Conservation (phyloP, 1,284 basidiomycete genomes). For the Vanrija pseudolonga region DNA sequence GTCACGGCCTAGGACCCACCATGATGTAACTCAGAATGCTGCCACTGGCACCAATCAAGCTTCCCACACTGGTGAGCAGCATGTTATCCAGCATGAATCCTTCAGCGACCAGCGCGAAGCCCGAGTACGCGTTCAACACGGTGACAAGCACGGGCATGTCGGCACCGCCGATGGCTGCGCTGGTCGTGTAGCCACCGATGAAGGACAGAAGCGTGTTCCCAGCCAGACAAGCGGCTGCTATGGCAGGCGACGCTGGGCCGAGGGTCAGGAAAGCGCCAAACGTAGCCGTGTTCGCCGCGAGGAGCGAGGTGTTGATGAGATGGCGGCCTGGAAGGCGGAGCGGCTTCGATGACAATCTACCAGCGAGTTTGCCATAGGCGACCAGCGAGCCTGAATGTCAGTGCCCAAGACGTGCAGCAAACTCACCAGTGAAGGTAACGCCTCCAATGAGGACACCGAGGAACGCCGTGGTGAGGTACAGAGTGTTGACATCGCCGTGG, state of each 20-base stretch:
- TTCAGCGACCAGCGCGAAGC: constrained; percentile 88
- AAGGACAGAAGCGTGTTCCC: constrained; percentile 70
- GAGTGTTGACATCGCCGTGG: constrained; percentile 48
- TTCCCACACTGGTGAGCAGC: constrained; percentile 71
- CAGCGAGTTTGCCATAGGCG: constrained; percentile 80
- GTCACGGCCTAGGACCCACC: constrained; percentile 52
- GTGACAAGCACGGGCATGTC: constrained; percentile 89
- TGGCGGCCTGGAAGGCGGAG: constrained; percentile 69
- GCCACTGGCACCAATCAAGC: constrained; percentile 77
- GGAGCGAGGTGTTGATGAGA: constrained; percentile 63
- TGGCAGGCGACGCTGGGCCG: constrained; percentile 63
- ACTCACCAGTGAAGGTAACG: constrained; percentile 28
- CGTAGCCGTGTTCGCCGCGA: constrained; percentile 64
- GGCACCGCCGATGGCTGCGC: constrained; percentile 78
- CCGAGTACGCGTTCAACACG: constrained; percentile 80
- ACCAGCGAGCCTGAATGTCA: constrained; percentile 72
- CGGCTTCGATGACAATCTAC: constrained; percentile 68
- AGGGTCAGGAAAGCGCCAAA: constrained; percentile 71
- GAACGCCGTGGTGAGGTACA: constrained; percentile 76
- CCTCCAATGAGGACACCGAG: constrained; percentile 74
- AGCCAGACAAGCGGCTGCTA: constrained; percentile 71
- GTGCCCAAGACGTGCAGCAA: constrained; percentile 59
- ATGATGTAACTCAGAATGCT: constrained; percentile 88
- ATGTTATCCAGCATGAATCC: constrained; percentile 85
- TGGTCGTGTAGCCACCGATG: constrained; percentile 72